Conservation (phyloP, 2,329 filamentous ascomycete species). For the Xylaria sp. region DNA sequence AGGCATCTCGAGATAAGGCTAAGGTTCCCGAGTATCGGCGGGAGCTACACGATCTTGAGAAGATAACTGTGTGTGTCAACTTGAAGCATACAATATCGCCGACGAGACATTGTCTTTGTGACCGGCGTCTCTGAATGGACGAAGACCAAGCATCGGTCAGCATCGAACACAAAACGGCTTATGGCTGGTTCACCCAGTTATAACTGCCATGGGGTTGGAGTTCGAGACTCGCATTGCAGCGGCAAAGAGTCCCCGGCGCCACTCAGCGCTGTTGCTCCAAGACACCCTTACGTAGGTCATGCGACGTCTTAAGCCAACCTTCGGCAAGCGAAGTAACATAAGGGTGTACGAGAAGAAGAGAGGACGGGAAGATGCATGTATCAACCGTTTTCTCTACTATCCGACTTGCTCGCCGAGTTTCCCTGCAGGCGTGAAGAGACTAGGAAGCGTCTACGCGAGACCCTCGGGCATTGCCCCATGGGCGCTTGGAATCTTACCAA, state of each 20-base stretch:
- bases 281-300: background rate
- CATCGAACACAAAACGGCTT: background rate
- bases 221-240: background rate
- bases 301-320: background rate
- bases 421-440: background rate
- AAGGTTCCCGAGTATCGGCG: background rate
- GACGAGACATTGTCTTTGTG: background rate
- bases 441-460: background rate
- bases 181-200: background rate
- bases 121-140: background rate
- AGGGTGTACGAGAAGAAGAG: background rate
- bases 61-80: background rate
- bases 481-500: too few species aligned
- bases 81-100: background rate
- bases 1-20: background rate
- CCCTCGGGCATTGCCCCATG: too few species aligned
- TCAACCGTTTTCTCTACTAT: background rate
- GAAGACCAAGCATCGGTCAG: background rate
- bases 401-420: background rate
- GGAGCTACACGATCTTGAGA: background rate
- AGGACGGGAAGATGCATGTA: background rate
- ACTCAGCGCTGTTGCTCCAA: background rate
- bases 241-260: background rate
- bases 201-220: background rate
- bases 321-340: background rate